phyloP scores from a whole-genome alignment of 768 basidiomycete genomes.

The Boletus huronensis region DNA sequence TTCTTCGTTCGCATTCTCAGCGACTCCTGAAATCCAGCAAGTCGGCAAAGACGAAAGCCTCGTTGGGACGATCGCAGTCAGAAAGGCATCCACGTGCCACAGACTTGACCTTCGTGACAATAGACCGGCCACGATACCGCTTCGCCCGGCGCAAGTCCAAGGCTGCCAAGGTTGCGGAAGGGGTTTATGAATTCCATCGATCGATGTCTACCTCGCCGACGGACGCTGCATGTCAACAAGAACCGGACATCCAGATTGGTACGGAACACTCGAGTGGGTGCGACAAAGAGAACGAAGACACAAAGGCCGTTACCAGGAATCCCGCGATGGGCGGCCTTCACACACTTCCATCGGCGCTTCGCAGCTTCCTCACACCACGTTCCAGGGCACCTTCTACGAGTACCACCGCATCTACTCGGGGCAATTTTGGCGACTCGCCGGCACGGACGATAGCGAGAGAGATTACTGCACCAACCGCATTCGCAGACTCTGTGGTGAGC shows the following conservation, averaged over 20 bases:
- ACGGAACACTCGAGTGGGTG: not conserved
- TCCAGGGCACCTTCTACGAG: slow-evolving; percentile 24
- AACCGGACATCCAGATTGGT: not conserved
- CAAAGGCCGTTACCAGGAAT: not conserved
- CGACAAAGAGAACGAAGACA: slow-evolving; percentile 5
- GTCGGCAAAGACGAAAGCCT: not conserved
- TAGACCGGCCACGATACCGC: slow-evolving; percentile 20
- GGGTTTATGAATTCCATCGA: not conserved
- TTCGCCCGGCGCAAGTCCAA: slow-evolving; percentile 15
- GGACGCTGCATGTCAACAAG: not conserved
- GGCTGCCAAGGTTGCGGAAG: not conserved
- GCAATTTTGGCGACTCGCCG: not conserved
- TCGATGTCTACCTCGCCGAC: not conserved
- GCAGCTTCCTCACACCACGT: slow-evolving; percentile 10
- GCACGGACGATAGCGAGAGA: not conserved
- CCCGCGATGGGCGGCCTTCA: not conserved
- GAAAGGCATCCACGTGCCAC: slow-evolving; percentile 19
- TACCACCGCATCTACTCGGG: slow-evolving; percentile 14
- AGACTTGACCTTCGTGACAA: slow-evolving; percentile 23
- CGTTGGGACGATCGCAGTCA: slow-evolving; percentile 25
- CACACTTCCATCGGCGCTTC: slow-evolving; percentile 6
- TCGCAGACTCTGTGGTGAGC: not conserved
- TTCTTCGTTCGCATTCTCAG: slow-evolving; percentile 29
- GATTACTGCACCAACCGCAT: not conserved
- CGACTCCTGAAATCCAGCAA: slow-evolving; percentile 1